Conservation (phyloP, 345 rosid genomes). For the Lepidium africanum region DNA sequence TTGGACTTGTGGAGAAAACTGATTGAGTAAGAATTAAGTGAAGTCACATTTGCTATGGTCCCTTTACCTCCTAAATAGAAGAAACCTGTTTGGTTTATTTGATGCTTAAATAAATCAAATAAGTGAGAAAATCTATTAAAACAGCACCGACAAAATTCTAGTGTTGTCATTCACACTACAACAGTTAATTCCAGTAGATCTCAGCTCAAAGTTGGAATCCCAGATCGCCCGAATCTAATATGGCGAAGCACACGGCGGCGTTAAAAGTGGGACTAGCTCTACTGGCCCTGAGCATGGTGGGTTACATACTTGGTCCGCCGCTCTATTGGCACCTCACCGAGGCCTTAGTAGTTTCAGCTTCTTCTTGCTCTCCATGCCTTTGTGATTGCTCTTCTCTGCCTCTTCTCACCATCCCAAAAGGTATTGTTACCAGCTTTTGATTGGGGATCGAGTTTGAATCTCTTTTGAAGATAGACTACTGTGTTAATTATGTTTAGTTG, state of each 20-base stretch:
- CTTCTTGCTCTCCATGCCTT: constrained; percentile 49
- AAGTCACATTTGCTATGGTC: background rate
- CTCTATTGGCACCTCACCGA: constrained; percentile 92
- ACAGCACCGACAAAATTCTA: constrained; percentile 9
- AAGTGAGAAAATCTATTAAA: background rate
- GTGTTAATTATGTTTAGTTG: background rate
- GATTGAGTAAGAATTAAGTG: too few species aligned
- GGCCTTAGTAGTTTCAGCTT: constrained; percentile 39
- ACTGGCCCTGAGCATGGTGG: constrained; percentile 54
- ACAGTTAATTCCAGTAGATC: background rate
- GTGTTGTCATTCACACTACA: background rate
- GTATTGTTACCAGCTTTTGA: constrained; percentile 10
- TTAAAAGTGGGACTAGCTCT: constrained; percentile 46
- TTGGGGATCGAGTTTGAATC: background rate
- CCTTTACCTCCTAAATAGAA: background rate
- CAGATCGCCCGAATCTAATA: constrained; percentile 8
- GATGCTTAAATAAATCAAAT: too few species aligned
- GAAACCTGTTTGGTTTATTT: background rate
- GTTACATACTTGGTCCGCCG: constrained; percentile 85
- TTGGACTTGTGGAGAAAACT: too few species aligned
- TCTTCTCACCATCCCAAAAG: constrained; percentile 66
- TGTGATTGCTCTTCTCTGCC: constrained; percentile 91
- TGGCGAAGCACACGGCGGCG: constrained; percentile 54
- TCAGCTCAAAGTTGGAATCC: background rate
- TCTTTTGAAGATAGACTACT: background rate